phyloP scores from a whole-genome alignment of 176 grass and related monocot genomes.

The Ampelocalamus luodianensis region DNA sequence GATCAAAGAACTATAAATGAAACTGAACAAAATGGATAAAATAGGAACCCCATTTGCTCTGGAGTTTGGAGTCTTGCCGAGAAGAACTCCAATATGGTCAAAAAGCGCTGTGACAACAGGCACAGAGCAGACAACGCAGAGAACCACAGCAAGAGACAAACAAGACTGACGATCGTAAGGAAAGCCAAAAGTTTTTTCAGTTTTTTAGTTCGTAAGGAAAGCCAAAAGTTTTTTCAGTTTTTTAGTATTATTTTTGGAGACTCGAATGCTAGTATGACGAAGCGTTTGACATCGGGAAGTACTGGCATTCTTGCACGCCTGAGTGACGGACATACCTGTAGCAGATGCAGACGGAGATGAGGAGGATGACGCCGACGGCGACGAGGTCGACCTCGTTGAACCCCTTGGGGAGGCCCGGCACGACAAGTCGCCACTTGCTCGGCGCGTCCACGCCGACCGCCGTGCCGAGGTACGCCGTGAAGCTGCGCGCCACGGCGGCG shows the following conservation, averaged over 20 bases:
- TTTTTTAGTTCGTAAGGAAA: slow-evolving; percentile 8
- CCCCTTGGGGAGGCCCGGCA: slow-evolving; percentile 63
- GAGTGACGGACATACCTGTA: slow-evolving; percentile 59
- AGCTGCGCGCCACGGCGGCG: slow-evolving; percentile 92
- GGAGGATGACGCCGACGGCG: slow-evolving; percentile 72
- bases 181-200: not conserved
- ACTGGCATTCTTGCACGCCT: not conserved
- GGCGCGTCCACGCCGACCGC: slow-evolving; percentile 75
- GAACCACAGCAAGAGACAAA: slow-evolving; percentile 22
- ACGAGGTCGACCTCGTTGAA: slow-evolving; percentile 92
- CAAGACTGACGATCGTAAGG: slow-evolving; percentile 21
- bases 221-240: not conserved
- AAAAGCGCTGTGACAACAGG: not conserved
- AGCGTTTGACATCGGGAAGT: not conserved
- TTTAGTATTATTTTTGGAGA: no score
- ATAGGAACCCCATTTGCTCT: not conserved
- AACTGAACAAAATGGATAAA: not conserved
- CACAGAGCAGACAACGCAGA: not conserved
- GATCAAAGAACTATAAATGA: not conserved
- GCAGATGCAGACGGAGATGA: slow-evolving; percentile 88
- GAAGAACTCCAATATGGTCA: not conserved
- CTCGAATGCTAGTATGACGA: not conserved
- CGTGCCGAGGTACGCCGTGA: slow-evolving; percentile 94
- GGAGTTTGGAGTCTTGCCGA: not conserved
- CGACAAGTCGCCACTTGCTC: slow-evolving; percentile 67